Base-by-base conservation (phyloP, 225 moss, liverwort and hornwort genomes). In the Climacium dendroides region DNA sequence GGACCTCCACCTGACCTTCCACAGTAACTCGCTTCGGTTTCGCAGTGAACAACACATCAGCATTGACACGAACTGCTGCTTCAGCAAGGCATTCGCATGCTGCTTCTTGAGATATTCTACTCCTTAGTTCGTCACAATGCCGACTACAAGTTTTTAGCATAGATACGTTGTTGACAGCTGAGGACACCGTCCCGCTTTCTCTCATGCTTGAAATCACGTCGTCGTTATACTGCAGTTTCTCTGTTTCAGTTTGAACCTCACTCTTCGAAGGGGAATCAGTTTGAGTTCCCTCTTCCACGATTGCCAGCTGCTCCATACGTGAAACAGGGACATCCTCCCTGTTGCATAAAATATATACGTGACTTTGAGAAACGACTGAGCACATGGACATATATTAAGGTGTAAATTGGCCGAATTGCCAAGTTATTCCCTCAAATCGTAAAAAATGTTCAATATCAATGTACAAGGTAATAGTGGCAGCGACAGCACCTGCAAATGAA, bases 11-110 rank as follows among this genome's bases (percentile, higher is more conserved):
- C 39, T 74, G 85, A 55, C 50, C 71, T 87, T 81, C 87, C 50
- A 62, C 29, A 67, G 78, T 60, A 90, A 62, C 86, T 87, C 75
- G 86, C 65, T 90, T 89, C 37, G 93, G 94, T 83, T 91, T 94
- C 19, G 93, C 88, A 64, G 94, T 94, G 64, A 94, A 94, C 29
- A 94, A 83, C 65, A 94, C 84, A 85, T 91, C 88, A 55, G 91
- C 91, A 85, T 91, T 93, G 47, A 93, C 89, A 78, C 94, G 91
- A 90, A 88, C 55, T 58, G 87, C 83, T 63, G 74, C 75, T 17
- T 92, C 75, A 32, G 53, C 84, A 76, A 90, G 75, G 82, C 91
- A 94, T 78, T 94, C 90, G 79, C 92, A 90, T 72, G 91, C 73
- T 65, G n/a, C 85, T 84, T 91, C 86, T 74, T 89, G 88, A 87